A percentile compares a stretch with the other conserved stretches of the same genome.
Conservation (phyloP, 768 basidiomycete genomes). For the Suillus weaverae region DNA sequence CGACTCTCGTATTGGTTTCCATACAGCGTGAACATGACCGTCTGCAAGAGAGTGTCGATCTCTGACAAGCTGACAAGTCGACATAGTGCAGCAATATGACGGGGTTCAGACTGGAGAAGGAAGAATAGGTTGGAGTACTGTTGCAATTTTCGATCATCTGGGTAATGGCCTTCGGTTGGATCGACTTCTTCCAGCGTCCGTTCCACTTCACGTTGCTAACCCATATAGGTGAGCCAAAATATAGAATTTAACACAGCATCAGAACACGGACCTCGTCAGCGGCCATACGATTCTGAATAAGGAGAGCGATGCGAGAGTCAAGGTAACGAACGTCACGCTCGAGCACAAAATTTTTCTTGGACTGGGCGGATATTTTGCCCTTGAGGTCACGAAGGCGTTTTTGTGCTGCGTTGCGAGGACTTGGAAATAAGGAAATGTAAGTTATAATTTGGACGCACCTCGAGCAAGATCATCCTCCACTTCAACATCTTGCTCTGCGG, state of each 20-base stretch:
- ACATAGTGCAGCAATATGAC: slow-evolving; percentile 94
- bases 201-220: slow-evolving; percentile 91
- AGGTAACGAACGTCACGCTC: slow-evolving; percentile 98
- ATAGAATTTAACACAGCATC: background rate
- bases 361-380: slow-evolving; percentile 94
- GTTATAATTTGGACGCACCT: slow-evolving; percentile 50
- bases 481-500: slow-evolving; percentile 97
- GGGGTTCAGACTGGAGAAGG: slow-evolving; percentile 95
- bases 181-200: slow-evolving; percentile 95
- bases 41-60: slow-evolving; percentile 98
- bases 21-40: slow-evolving; percentile 99
- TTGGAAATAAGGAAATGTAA: background rate
- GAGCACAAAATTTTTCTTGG: slow-evolving; percentile 99
- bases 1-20: slow-evolving; percentile 99
- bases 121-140: slow-evolving; percentile 99
- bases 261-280: slow-evolving; percentile 75
- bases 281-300: slow-evolving; percentile 99
- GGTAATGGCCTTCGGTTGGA: slow-evolving; percentile 87
- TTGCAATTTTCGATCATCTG: slow-evolving; percentile 91
- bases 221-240: slow-evolving; percentile 15
- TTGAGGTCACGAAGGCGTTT: slow-evolving; percentile 96
- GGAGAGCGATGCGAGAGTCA: slow-evolving; percentile 92
- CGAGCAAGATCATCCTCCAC: slow-evolving; percentile 95
- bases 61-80: slow-evolving; percentile 94
- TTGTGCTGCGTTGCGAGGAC: slow-evolving; percentile 62